These are phyloP conservation scores for Cenchrus fungigraminus DNA, from an alignment of 176 grass and related monocot genomes.

Conservation along the genomic window DNA sequence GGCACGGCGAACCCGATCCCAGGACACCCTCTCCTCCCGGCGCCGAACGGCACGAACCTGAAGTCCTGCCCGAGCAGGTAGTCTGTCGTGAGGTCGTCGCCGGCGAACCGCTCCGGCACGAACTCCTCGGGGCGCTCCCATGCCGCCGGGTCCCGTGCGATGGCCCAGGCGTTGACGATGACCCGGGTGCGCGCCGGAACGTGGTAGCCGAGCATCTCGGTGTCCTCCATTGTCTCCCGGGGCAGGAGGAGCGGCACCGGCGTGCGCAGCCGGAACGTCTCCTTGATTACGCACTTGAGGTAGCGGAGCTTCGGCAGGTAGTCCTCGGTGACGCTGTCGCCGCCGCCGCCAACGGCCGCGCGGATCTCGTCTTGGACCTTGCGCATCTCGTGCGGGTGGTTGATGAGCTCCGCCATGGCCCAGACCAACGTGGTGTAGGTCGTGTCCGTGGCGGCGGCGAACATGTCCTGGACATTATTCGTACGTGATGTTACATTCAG, in stretches of 20 bases:
- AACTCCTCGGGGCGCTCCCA: conserved; percentile 63
- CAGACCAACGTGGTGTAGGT: conserved; percentile 34
- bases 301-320: too few species aligned
- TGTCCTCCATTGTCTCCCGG: conserved; percentile 37
- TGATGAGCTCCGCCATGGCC: conserved; percentile 53
- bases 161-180: conserved; percentile 60
- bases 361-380: conserved; percentile 58
- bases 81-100: not conserved
- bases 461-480: conserved; percentile 38
- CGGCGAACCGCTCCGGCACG: conserved; percentile 49
- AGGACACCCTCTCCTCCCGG: conserved; percentile 59
- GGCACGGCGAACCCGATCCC: conserved; percentile 42
- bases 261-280: too few species aligned
- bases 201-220: conserved; percentile 45
- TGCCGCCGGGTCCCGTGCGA: conserved; percentile 35
- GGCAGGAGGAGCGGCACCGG: too few species aligned
- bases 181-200: conserved; percentile 30
- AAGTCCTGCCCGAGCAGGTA: conserved; percentile 41
- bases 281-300: too few species aligned
- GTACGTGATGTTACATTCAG: too few species aligned
- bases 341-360: not conserved
- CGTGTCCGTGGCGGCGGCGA: conserved; percentile 42
- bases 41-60: conserved; percentile 61
- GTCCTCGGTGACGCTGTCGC: too few species aligned
- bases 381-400: conserved; percentile 46